A percentile compares a stretch with the other conserved stretches of the same genome.
Evolutionary conservation across 805 yeast species (phyloP).

Genomic region (Ogataea angusta): DNA sequence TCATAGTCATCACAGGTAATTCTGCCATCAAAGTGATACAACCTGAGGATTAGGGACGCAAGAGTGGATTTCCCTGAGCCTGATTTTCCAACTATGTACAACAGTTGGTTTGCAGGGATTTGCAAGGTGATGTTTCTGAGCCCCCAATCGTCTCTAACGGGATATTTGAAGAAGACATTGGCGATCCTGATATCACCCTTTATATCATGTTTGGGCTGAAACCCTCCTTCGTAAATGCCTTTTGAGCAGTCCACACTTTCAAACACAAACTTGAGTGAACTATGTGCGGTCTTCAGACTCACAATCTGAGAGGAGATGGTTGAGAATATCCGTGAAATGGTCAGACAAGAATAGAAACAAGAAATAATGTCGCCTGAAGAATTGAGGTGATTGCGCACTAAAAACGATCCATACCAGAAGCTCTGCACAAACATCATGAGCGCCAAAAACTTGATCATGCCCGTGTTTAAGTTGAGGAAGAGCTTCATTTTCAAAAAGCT

Average conservation of each 20-base stretch:
- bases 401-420: constrained; percentile 82
- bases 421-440: constrained; percentile 84
- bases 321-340: constrained; percentile 61
- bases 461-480: constrained; percentile 52
- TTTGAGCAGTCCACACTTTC: constrained; percentile 32
- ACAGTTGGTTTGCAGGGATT: constrained; percentile 44
- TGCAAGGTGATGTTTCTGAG: constrained; percentile 45
- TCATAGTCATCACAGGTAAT: constrained; percentile 56
- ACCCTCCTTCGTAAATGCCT: constrained; percentile 3
- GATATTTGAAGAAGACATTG: constrained; percentile 62
- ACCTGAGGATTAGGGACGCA: constrained; percentile 55
- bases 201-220: constrained; percentile 24
- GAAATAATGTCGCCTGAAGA: constrained; percentile 68
- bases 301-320: constrained; percentile 55
- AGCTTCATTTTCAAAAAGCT: constrained; percentile 45
- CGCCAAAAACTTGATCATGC: constrained; percentile 53
- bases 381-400: constrained; percentile 51
- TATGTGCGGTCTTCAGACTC: constrained; percentile 65
- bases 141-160: constrained; percentile 48
- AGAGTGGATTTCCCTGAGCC: constrained; percentile 94
- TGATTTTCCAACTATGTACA: constrained; percentile 78
- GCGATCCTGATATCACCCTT: constrained; percentile 52
- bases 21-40: constrained; percentile 59
- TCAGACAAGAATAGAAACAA: constrained; percentile 77
- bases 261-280: constrained; percentile 55